These are phyloP conservation scores for Monilinia aucupariae DNA, from an alignment of 2,329 filamentous ascomycete species.

Conservation along the genomic window DNA sequence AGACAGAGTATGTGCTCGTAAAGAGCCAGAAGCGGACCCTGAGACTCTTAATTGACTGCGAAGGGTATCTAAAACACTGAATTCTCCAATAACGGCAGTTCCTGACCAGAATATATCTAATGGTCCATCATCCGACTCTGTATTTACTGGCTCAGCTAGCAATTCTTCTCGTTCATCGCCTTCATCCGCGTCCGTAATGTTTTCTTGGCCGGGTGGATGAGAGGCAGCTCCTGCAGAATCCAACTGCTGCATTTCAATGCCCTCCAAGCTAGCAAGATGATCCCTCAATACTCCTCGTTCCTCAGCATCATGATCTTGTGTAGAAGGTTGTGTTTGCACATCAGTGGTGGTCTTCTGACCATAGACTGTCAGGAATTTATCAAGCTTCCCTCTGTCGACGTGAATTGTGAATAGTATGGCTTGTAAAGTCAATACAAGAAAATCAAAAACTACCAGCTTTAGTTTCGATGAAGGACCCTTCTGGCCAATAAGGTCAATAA, in stretches of 20 bases:
- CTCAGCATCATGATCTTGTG: slow-evolving; percentile 34
- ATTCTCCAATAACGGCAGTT: slow-evolving; percentile 32
- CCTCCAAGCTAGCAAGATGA: slow-evolving; percentile 22
- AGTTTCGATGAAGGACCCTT: slow-evolving; percentile 53
- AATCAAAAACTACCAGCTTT: slow-evolving; percentile 51
- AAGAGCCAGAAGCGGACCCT: slow-evolving; percentile 28
- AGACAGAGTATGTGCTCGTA: slow-evolving; percentile 32
- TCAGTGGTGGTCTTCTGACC: slow-evolving; percentile 9
- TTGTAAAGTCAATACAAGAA: slow-evolving; percentile 52
- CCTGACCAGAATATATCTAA: slow-evolving; percentile 35
- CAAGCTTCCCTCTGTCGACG: slow-evolving; percentile 53
- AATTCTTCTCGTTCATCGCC: slow-evolving; percentile 23
- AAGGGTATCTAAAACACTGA: slow-evolving; percentile 34
- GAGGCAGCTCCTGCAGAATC: slow-evolving; percentile 10
- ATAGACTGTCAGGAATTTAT: slow-evolving; percentile 29
- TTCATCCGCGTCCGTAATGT: not conserved
- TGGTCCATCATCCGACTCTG: slow-evolving; percentile 26
- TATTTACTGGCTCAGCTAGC: slow-evolving; percentile 20
- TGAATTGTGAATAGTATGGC: slow-evolving; percentile 60
- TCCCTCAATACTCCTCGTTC: slow-evolving; percentile 33
- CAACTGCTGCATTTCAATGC: slow-evolving; percentile 32
- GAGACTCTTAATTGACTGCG: slow-evolving; percentile 32
- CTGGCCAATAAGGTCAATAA: slow-evolving; percentile 65
- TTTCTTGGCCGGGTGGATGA: not conserved
- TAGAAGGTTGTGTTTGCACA: slow-evolving; percentile 7